phyloP scores from a whole-genome alignment of 805 yeast species.

The Yarrowia alimentaria region DNA sequence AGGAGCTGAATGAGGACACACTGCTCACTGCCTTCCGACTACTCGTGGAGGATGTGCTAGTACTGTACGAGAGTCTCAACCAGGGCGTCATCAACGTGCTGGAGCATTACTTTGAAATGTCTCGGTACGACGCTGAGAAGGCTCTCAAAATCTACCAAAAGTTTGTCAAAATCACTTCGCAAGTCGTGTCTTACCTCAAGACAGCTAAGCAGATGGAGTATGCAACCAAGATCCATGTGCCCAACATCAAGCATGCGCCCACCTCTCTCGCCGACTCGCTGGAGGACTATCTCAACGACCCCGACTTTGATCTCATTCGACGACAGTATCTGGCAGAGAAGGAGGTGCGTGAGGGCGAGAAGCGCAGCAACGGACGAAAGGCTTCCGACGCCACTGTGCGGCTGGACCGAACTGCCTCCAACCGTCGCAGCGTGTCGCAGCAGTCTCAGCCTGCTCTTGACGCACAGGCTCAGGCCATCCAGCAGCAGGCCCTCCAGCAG shows the following conservation, averaged over 20 bases:
- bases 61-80: slow-evolving; percentile 83
- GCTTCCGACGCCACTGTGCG: slow-evolving; percentile 12
- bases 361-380: slow-evolving; percentile 18
- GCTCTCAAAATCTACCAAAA: slow-evolving; percentile 79
- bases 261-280: slow-evolving; percentile 83
- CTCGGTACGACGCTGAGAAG: slow-evolving; percentile 78
- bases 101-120: slow-evolving; percentile 94
- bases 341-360: slow-evolving; percentile 41
- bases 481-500: slow-evolving; percentile 34
- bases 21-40: slow-evolving; percentile 79
- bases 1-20: slow-evolving; percentile 74
- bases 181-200: slow-evolving; percentile 82
- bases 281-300: slow-evolving; percentile 85
- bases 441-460: slow-evolving; percentile 30
- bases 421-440: slow-evolving; percentile 33
- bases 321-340: slow-evolving; percentile 73
- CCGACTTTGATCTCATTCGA: slow-evolving; percentile 76
- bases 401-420: slow-evolving; percentile 1
- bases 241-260: slow-evolving; percentile 96
- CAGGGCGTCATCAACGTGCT: slow-evolving; percentile 93
- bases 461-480: slow-evolving; percentile 35
- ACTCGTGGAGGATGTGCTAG: slow-evolving; percentile 83
- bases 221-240: slow-evolving; percentile 85
- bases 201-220: slow-evolving; percentile 86
- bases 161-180: slow-evolving; percentile 81